Evolutionary conservation across 1,139 yeast genomes (phyloP), one percentile per base, ranked within the genome.

Genomic region (Pichia inconspicua): DNA sequence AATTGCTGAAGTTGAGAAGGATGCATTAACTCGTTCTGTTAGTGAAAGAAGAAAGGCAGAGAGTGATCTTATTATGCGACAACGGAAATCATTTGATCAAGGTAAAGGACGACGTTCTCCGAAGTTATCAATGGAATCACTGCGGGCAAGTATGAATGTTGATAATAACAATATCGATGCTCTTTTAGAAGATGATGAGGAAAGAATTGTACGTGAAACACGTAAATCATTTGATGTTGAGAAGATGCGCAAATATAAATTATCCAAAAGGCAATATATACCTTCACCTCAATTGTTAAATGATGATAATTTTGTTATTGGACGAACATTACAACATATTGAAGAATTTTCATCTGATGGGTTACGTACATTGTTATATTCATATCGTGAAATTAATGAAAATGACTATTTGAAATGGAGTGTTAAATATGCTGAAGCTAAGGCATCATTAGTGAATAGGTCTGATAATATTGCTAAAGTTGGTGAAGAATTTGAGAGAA

Each of bases 301-400:
- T n/a, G 84, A 87, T 59, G 96, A 88, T 25, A 89, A 79, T 54
- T 87, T 78, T 59, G 72, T 90, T 8, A 65, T 90, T 49, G 97
- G 90, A 61, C 81, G 80, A 55, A 92, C 97, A 0, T 70, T 92
- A 50, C 86, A 87, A 58, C 96, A 94, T 56, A 77, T 94, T 49
- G 97, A 92, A 57, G 95, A 87, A 52, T 92, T 90, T 63, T 89
- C 97, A 0, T 84, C 95, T 0, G 97, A 92, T 55, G 98, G 99
- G 1, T 71, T 92, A 52, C 77, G 99, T 61, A 94, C 98, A 0
- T 73, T 92, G 53, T 65, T 94, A 54, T 94, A 89, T 63, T 83
- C 89, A 1, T 88, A 78, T 66, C 79, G 78, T 57, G 86, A 92
- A 83, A 58, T 94, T 38, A 75, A 75, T 43, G 66, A 70, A 31